Conservation (phyloP, 768 basidiomycete species). For the Podaxis mareebaensis region DNA sequence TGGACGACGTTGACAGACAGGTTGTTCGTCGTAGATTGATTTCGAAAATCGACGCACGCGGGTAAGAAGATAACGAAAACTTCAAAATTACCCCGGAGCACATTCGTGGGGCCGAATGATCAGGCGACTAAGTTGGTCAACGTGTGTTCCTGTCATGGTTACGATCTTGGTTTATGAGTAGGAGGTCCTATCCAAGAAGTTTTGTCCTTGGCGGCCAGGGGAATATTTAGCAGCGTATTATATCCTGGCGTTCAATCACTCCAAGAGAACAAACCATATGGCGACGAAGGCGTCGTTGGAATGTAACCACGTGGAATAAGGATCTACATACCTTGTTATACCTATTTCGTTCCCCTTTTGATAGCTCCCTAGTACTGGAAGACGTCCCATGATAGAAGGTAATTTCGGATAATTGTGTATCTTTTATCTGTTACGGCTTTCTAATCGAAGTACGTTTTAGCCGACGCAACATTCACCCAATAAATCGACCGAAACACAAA, state of each 20-base stretch:
- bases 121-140: background rate
- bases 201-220: background rate
- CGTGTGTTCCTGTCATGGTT: background rate
- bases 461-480: no score
- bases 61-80: background rate
- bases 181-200: background rate
- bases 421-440: no score
- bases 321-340: background rate
- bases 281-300: background rate
- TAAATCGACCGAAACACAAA: no score
- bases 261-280: background rate
- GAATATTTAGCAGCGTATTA: background rate
- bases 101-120: background rate
- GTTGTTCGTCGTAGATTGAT: background rate
- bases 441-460: no score
- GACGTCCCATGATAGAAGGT: no score
- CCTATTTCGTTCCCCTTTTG: no score
- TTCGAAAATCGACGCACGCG: background rate
- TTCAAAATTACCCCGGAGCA: background rate
- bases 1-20: background rate
- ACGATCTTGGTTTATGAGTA: background rate
- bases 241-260: background rate
- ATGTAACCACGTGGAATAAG: background rate
- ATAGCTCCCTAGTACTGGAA: no score
- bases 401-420: no score